Conservation (phyloP, 148 eudicot species). For the Spergularia marina region DNA sequence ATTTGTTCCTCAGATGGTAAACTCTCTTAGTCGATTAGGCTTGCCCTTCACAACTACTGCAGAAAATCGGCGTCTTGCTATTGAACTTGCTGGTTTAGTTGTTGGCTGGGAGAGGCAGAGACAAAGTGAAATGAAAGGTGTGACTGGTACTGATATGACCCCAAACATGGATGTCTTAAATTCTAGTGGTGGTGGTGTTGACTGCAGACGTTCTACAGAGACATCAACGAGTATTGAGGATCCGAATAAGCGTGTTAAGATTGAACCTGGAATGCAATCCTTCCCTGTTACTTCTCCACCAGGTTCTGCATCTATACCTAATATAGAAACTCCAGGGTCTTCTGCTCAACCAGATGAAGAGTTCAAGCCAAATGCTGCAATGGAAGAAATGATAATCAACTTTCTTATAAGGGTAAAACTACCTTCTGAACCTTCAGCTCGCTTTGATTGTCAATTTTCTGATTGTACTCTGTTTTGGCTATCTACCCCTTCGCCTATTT, state of each 20-base stretch:
- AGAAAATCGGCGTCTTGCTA: conserved; percentile 97
- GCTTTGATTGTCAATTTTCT: neutral
- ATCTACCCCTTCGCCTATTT: neutral
- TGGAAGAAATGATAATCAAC: conserved; percentile 99
- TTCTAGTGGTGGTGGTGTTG: conserved; percentile 48
- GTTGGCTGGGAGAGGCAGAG: conserved; percentile 98
- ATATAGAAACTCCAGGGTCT: conserved; percentile 88
- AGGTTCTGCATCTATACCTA: conserved; percentile 80
- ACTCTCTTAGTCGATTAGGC: conserved; percentile 95
- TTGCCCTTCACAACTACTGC: conserved; percentile 86
- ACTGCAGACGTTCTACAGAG: conserved; percentile 58
- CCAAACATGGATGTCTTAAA: conserved; percentile 52
- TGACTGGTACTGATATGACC: conserved; percentile 46
- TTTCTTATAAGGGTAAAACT: conserved; percentile 87
- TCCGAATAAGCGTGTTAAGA: conserved; percentile 76
- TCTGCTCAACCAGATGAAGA: conserved; percentile 94
- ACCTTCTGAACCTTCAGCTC: neutral
- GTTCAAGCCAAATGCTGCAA: conserved; percentile 99
- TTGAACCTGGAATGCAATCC: conserved; percentile 91
- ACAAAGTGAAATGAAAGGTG: conserved; percentile 80
- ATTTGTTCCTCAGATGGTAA: conserved; percentile 99
- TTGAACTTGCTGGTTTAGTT: conserved; percentile 98
- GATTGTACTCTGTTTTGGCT: neutral
- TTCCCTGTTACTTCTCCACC: conserved; percentile 94
- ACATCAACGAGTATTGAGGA: conserved; percentile 68